Base-by-base conservation (phyloP, 495 filamentous ascomycete species). In the Aspergillus campestris region DNA sequence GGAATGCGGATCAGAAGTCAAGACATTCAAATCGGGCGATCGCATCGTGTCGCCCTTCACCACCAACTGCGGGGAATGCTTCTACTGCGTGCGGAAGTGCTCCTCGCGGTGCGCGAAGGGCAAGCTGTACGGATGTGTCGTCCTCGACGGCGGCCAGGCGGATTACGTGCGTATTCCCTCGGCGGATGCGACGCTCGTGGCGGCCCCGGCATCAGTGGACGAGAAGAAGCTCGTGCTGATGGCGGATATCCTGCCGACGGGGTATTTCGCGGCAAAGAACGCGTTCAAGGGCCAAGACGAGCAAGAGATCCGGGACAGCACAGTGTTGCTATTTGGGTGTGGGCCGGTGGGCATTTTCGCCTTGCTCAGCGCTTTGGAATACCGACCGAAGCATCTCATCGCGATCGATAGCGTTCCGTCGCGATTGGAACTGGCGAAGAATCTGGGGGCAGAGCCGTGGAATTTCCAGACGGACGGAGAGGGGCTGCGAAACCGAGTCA, bases 281-380 rank as follows among this genome's bases (percentile, higher is more conserved):
- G 88, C 77, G 2, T 87, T 95, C 60, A 69, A 66, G 6, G 62
- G 73, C 30, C 60, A 89, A 40, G 70, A 70, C 0, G 45, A 67
- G 3, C 61, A 72, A 41, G 69, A 77, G 14, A 70, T 83, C 34
- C 51, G 63, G 8, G 77, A 85, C 35, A 78, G 79, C 40, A 83
- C 78, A 1, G 84, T 84, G 0, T 77, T 94, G 4, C 61, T 94
- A 12, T 79, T 95, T 47, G 90, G 89, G 3, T 94, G 89, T 56
- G 90, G 90, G 8, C 86, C 86, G 0, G 86, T 89, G 8, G 89
- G 89, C 0, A 67, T 95, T 13, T 96, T 89, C 51, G 86, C 89
- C 4, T 65, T 95, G 14, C 73, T 91, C 37, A 81, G 84, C 51
- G 85, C 87, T 1, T 63, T 85, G 14, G 82, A 89, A 42, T 80